A percentile compares a stretch with the other conserved stretches of the same genome.
phyloP scores from a whole-genome alignment of 768 basidiomycete genomes.

The Lactarius akahatsu region DNA sequence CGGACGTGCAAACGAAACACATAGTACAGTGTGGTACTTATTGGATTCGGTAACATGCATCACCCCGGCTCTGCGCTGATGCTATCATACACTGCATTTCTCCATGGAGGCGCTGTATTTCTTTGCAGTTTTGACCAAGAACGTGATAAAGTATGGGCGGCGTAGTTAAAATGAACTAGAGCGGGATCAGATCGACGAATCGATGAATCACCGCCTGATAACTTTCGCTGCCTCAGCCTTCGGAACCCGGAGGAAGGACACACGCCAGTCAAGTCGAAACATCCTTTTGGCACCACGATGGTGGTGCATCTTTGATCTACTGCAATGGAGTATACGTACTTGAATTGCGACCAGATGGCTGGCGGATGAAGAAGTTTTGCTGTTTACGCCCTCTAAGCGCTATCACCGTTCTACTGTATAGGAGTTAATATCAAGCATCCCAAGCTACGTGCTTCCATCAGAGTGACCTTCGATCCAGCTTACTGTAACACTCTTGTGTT shows the following conservation, averaged over 20 bases:
- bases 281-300: not conserved
- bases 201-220: not conserved
- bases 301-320: not conserved
- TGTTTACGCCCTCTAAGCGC: not conserved
- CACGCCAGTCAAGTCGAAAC: not conserved
- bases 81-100: no score
- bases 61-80: no score
- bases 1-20: no score
- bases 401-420: not conserved
- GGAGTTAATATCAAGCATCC: not conserved
- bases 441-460: not conserved
- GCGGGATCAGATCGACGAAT: not conserved
- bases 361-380: not conserved
- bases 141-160: no score
- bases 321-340: not conserved
- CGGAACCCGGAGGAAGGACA: not conserved
- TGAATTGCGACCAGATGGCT: not conserved
- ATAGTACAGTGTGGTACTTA: no score
- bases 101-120: no score
- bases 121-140: no score
- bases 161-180: no score
- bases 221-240: not conserved
- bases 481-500: not conserved
- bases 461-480: not conserved
- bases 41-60: no score